Evolutionary conservation across 176 grass and related monocot genomes (phyloP), one percentile per base, ranked within the genome.

Genomic region (Thalia dealbata): DNA sequence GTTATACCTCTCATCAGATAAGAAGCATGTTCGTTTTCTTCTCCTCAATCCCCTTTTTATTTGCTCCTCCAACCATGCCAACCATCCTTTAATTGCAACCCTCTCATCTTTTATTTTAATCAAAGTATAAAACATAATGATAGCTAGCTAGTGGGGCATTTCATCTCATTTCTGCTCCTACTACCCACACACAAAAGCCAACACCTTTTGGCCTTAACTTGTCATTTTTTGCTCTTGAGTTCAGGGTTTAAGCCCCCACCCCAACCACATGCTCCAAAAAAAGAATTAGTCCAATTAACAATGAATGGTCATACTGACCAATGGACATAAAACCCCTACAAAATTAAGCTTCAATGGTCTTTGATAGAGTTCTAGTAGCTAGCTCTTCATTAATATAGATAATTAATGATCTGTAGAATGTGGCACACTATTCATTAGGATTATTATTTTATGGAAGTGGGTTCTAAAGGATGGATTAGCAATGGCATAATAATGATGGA

Each of bases 1-100:
- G 3, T 6, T 41, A 68, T 68, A 13, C 65, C 38, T 68, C 44
- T 68, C 8, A 68, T 68, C 8, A 68, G 38, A 68, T 68, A 68
- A 45, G 65, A 68, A 45, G 44, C 65, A 68, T 68, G 38, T 35
- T 44, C 23, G 19, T 21, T 68, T 68, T 68, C 38, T 68, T 23
- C 65, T 44, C 38, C 65, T 68, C 64, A 41, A 21, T 19, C 64
- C 64, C 32, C 32, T 38, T 38, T 38, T 38, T 38, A 38, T 38
- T 38, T 38, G 32, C 32, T 38, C 54, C 16, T n/a, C 45, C 21
- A 9, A n/a, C 54, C 2, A 41, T 67, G 15, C 35, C 64, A 68
- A 44, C 65, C 35, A 44, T 44, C 38, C 65, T 23, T 68, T 68
- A 14, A n/a, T n/a, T n/a, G n/a, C n/a, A n/a, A n/a, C 26, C 3